A percentile compares a stretch with the other conserved stretches of the same genome.
These are phyloP conservation scores for Naematelia encephala DNA, from an alignment of 768 basidiomycete genomes.

Conservation along the genomic window DNA sequence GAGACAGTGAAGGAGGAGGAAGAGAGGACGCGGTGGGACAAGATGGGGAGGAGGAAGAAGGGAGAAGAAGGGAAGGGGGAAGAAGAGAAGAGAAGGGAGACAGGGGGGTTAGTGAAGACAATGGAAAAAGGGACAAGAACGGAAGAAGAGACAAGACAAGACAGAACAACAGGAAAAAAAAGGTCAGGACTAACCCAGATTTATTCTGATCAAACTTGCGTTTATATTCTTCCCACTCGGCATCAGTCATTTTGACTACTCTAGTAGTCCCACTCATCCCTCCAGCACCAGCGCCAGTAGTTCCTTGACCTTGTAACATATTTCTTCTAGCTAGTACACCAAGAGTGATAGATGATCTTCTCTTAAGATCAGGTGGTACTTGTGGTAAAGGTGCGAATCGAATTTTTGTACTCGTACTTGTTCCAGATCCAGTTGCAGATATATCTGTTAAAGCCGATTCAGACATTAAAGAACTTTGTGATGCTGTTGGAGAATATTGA, in stretches of 20 bases:
- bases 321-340: conserved; percentile 44
- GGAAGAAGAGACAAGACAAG: not conserved
- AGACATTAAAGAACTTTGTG: not conserved
- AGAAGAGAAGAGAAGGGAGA: not conserved
- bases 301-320: conserved; percentile 28
- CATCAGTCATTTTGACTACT: conserved; percentile 38
- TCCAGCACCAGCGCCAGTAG: not conserved
- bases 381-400: conserved; percentile 42
- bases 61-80: not conserved
- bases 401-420: conserved; percentile 19
- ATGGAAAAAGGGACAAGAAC: not conserved
- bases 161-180: too few species aligned
- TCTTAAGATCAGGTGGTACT: conserved; percentile 37
- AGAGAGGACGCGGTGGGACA: too few species aligned
- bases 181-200: conserved; percentile 14
- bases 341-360: conserved; percentile 41
- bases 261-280: conserved; percentile 5
- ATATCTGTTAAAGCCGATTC: not conserved
- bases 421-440: too few species aligned
- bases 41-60: not conserved
- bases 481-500: not conserved
- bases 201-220: conserved; percentile 20
- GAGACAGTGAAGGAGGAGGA: not conserved
- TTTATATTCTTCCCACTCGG: conserved; percentile 44
- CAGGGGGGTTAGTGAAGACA: not conserved